A percentile compares a stretch with the other conserved stretches of the same genome.
phyloP scores from a whole-genome alignment of 208 protist species.

The Endotrypanum monterogeii region DNA sequence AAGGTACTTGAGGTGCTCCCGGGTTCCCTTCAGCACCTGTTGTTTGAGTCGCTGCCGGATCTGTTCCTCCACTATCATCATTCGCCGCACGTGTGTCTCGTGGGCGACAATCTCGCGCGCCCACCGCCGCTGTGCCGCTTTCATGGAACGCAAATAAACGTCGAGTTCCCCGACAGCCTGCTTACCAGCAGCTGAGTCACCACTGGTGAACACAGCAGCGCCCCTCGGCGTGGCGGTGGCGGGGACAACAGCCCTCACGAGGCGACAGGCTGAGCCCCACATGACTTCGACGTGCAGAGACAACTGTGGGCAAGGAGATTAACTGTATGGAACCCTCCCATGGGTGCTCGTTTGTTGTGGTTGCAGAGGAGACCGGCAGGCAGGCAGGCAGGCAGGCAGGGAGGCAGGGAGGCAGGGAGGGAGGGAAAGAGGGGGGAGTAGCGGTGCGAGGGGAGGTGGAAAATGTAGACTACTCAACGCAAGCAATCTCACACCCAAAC shows the following conservation, averaged over 20 bases:
- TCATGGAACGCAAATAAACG: conserved; percentile 71
- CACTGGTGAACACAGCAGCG: neutral
- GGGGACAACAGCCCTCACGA: neutral
- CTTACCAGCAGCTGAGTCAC: conserved; percentile 15
- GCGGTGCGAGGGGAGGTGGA: neutral
- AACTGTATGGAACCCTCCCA: neutral
- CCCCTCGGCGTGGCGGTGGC: neutral
- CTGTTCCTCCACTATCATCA: conserved; percentile 82
- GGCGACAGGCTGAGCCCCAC: neutral
- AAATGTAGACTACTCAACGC: too few relatives aligned
- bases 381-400: neutral
- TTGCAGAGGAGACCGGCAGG: neutral
- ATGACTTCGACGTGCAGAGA: neutral
- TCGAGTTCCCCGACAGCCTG: conserved; percentile 62
- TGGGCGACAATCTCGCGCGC: conserved; percentile 51
- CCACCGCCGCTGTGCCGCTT: conserved; percentile 64
- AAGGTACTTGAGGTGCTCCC: conserved; percentile 56
- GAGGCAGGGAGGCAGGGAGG: neutral
- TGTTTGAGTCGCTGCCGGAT: conserved; percentile 54
- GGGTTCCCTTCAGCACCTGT: conserved; percentile 58
- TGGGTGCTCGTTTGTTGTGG: neutral
- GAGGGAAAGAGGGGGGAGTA: neutral
- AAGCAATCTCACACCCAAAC: neutral
- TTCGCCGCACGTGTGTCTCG: conserved; percentile 67
- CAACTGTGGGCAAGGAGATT: neutral